Conservation (phyloP, 345 rosid genomes). For the Combretum micranthum region DNA sequence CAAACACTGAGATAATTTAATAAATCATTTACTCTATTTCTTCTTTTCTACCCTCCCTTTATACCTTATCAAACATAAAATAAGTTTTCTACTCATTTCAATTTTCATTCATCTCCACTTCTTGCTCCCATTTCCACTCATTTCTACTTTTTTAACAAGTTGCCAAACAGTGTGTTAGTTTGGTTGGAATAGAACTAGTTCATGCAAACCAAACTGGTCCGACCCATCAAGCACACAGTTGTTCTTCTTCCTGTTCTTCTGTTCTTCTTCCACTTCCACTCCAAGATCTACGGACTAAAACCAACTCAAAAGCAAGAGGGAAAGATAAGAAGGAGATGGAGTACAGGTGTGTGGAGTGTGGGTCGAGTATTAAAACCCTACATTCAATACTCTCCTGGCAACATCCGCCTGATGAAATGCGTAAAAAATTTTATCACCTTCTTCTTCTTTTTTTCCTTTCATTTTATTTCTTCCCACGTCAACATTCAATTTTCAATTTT, state of each 20-base stretch:
- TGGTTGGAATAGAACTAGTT: too few relatives aligned
- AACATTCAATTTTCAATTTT: not conserved
- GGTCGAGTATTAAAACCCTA: constrained; percentile 43
- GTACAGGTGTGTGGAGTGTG: constrained; percentile 61
- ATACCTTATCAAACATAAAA: too few relatives aligned
- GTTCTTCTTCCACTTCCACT: not conserved
- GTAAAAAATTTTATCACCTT: constrained; percentile 28
- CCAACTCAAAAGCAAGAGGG: not conserved
- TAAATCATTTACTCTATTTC: too few relatives aligned
- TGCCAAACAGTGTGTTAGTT: too few relatives aligned
- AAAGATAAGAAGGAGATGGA: constrained; percentile 18
- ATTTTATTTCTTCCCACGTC: not conserved
- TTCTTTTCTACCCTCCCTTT: too few relatives aligned
- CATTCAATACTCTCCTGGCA: constrained; percentile 66
- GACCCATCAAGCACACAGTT: too few relatives aligned
- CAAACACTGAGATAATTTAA: too few relatives aligned
- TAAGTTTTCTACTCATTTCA: too few relatives aligned
- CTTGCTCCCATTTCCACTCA: too few relatives aligned
- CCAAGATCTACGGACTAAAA: not conserved
- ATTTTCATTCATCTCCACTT: too few relatives aligned
- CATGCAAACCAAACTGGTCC: too few relatives aligned
- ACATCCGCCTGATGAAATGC: constrained; percentile 75
- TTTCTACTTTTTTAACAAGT: too few relatives aligned
- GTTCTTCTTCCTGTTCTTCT: not conserved
- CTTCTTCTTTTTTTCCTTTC: not conserved